These are phyloP conservation scores for Psilocybe cyanescens DNA, from an alignment of 768 basidiomycete species.

Conservation along the genomic window DNA sequence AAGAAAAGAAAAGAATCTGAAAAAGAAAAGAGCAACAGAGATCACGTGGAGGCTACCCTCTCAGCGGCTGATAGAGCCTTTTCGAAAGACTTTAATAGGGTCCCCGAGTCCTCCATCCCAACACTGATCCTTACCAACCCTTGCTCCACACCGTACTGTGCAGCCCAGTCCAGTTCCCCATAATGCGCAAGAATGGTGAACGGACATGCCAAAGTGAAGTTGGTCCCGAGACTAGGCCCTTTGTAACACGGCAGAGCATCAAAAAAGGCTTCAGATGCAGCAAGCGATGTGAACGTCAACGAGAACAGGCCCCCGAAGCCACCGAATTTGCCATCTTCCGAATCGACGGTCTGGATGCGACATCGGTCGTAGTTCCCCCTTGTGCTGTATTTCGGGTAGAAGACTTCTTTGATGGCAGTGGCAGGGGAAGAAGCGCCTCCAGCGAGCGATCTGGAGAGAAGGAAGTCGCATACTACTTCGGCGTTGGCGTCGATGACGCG, in stretches of 20 bases:
- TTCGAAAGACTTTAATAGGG: slow-evolving; percentile 61
- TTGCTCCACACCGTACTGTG: slow-evolving; percentile 80
- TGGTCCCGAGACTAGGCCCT: slow-evolving; percentile 92
- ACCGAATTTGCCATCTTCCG: slow-evolving; percentile 39
- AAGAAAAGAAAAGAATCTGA: not conserved
- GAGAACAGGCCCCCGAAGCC: slow-evolving; percentile 91
- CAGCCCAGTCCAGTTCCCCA: slow-evolving; percentile 90
- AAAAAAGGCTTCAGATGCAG: slow-evolving; percentile 80
- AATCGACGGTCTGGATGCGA: slow-evolving; percentile 48
- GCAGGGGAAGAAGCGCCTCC: slow-evolving; percentile 42
- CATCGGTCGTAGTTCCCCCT: slow-evolving; percentile 72
- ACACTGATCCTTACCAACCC: slow-evolving; percentile 87
- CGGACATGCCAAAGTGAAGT: slow-evolving; percentile 94
- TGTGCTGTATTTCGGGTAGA: slow-evolving; percentile 86
- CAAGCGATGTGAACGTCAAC: slow-evolving; percentile 73
- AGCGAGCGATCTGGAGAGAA: slow-evolving; percentile 60
- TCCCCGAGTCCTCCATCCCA: slow-evolving; percentile 79
- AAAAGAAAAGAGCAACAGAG: not conserved
- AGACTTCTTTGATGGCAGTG: slow-evolving; percentile 78
- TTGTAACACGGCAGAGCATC: slow-evolving; percentile 84
- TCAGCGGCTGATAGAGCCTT: slow-evolving; percentile 79
- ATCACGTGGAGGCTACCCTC: slow-evolving; percentile 12
- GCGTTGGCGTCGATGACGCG: slow-evolving; percentile 80
- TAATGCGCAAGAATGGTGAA: slow-evolving; percentile 94
- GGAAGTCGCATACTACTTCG: slow-evolving; percentile 79